phyloP scores from a whole-genome alignment of 2,329 filamentous ascomycete genomes.

The Aurifilum marmelostoma region DNA sequence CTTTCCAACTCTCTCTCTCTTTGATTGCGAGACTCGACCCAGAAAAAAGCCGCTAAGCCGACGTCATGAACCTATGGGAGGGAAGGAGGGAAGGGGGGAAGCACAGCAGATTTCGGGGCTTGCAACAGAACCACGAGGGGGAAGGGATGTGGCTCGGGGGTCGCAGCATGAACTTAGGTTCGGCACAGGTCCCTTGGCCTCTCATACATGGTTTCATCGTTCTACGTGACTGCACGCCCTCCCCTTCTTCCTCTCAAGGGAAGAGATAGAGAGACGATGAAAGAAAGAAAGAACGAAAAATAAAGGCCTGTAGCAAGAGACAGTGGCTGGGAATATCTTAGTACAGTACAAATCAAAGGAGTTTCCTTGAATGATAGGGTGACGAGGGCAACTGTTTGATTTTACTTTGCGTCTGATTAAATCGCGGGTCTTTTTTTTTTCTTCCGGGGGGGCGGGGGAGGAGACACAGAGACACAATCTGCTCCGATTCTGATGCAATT shows the following conservation, averaged over 20 bases:
- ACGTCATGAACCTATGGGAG: not conserved
- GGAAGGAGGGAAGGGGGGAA: not conserved
- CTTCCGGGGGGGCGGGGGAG: too few relatives aligned
- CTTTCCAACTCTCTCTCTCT: too few relatives aligned
- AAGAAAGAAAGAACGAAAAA: not conserved
- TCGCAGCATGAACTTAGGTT: not conserved
- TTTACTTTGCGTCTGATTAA: too few relatives aligned
- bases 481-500: too few relatives aligned
- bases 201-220: not conserved
- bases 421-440: too few relatives aligned
- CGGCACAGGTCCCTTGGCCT: slow-evolving; percentile 3
- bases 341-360: too few relatives aligned
- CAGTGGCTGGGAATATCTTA: too few relatives aligned
- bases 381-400: too few relatives aligned
- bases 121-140: slow-evolving; percentile 15
- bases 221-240: not conserved
- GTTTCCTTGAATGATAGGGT: too few relatives aligned
- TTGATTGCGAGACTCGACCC: slow-evolving; percentile 8
- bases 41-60: not conserved
- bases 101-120: slow-evolving; percentile 11
- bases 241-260: not conserved
- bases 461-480: too few relatives aligned
- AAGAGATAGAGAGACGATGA: not conserved
- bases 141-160: slow-evolving; percentile 2
- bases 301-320: not conserved